Percentiles rank a stretch among this genome's conserved stretches.
These are phyloP conservation scores for Exophiala viscosa DNA, from an alignment of 2,329 filamentous ascomycete genomes.

Conservation along the genomic window DNA sequence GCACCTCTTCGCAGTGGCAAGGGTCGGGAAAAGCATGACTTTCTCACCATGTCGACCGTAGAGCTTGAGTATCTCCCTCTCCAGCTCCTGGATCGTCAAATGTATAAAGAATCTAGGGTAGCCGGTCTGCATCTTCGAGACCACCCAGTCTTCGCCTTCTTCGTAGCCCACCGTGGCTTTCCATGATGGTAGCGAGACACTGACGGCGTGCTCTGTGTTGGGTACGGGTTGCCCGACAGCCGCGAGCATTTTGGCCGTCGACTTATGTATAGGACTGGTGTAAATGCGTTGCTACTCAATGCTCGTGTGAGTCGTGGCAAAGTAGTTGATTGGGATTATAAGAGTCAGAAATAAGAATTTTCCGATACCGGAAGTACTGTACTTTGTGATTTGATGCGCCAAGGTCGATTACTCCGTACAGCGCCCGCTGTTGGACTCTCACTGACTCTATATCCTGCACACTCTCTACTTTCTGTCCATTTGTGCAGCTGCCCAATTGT, in stretches of 20 bases:
- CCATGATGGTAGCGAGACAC: conserved; percentile 94
- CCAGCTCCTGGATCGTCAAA: conserved; percentile 72
- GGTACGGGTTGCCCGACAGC: conserved; percentile 68
- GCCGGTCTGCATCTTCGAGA: conserved; percentile 78
- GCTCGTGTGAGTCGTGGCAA: not conserved
- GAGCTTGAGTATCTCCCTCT: conserved; percentile 61
- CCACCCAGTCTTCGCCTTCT: conserved; percentile 83
- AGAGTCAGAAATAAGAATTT: conserved; percentile 2
- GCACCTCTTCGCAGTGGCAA: conserved; percentile 67
- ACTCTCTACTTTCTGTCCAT: too few species aligned
- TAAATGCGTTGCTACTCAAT: not conserved
- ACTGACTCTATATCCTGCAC: not conserved
- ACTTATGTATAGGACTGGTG: not conserved
- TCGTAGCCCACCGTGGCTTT: conserved; percentile 86
- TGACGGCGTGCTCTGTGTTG: conserved; percentile 82
- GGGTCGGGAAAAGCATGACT: conserved; percentile 80
- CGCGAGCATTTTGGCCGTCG: conserved; percentile 21
- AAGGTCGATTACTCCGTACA: too few species aligned
- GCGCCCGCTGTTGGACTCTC: too few species aligned
- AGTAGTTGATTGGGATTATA: not conserved
- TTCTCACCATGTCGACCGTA: conserved; percentile 55
- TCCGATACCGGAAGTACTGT: not conserved
- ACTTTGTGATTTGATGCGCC: too few species aligned
- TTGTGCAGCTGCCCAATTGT: too few species aligned
- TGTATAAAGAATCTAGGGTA: conserved; percentile 97